Conservation (phyloP, 2,329 filamentous ascomycete species). For the Botryosphaeria dothidea region DNA sequence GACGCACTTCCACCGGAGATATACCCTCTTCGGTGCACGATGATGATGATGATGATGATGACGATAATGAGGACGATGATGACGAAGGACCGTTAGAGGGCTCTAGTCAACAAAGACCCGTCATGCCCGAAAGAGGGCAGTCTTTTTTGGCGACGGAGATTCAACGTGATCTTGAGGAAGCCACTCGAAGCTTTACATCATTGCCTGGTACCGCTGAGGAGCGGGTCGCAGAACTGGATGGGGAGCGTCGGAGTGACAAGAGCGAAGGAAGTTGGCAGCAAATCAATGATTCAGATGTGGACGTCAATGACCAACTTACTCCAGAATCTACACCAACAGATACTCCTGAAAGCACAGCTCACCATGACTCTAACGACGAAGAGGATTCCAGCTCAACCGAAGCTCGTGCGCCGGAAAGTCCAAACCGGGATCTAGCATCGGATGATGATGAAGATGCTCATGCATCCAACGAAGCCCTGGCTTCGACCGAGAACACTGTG, state of each 20-base stretch:
- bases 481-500: background rate
- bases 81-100: background rate
- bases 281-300: conserved; percentile 29
- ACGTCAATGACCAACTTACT: background rate
- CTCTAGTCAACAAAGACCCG: conserved; percentile 36
- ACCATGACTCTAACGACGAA: background rate
- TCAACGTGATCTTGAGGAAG: conserved; percentile 49
- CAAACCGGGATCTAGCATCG: background rate
- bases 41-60: no score
- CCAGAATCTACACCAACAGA: background rate
- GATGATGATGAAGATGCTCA: background rate
- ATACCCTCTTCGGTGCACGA: background rate
- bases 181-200: background rate
- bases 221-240: conserved; percentile 22
- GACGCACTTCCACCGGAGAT: background rate
- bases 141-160: conserved; percentile 51
- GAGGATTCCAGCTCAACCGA: background rate
- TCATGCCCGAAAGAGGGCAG: conserved; percentile 48
- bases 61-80: background rate
- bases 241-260: conserved; percentile 36
- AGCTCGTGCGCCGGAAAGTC: background rate
- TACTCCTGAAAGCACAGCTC: background rate
- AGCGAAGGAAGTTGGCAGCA: conserved; percentile 45
- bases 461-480: background rate
- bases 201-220: conserved; percentile 4